These are phyloP conservation scores for Beta corolliflora DNA, from an alignment of 179 eudicot species.

Conservation along the genomic window DNA sequence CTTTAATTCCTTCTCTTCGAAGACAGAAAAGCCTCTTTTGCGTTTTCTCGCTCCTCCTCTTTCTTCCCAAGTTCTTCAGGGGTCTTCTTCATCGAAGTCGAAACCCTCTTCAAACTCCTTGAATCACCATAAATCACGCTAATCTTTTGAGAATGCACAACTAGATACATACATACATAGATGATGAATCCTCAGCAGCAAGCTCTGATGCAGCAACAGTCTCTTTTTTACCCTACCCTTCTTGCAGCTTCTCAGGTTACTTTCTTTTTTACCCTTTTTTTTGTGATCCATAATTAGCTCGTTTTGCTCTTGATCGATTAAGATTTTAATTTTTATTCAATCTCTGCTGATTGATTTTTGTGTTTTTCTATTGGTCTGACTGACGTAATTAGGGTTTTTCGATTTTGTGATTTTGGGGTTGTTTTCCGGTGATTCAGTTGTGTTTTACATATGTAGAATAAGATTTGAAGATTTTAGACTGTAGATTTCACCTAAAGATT, in stretches of 20 bases:
- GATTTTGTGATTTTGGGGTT: neutral
- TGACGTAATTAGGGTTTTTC: too few species aligned
- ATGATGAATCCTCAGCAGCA: slow-evolving; percentile 6
- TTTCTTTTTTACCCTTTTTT: neutral
- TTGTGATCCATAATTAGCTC: neutral
- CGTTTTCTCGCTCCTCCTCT: neutral
- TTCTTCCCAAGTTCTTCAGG: neutral
- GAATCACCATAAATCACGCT: neutral
- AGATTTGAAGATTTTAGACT: neutral
- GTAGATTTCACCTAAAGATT: neutral
- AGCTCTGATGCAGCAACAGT: neutral
- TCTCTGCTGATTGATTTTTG: too few species aligned
- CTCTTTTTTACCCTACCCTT: neutral
- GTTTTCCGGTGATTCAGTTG: neutral
- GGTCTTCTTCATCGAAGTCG: neutral
- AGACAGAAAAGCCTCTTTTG: too few species aligned
- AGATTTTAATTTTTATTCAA: neutral
- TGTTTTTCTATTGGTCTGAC: too few species aligned
- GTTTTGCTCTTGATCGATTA: neutral
- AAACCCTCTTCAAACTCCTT: neutral
- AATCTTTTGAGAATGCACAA: neutral
- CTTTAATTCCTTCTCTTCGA: slow-evolving; percentile 1
- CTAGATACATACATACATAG: neutral
- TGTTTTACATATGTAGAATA: neutral
- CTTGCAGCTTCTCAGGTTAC: neutral